Base-by-base conservation (phyloP, 176 grass and related monocot genomes). In the Typha latifolia region DNA sequence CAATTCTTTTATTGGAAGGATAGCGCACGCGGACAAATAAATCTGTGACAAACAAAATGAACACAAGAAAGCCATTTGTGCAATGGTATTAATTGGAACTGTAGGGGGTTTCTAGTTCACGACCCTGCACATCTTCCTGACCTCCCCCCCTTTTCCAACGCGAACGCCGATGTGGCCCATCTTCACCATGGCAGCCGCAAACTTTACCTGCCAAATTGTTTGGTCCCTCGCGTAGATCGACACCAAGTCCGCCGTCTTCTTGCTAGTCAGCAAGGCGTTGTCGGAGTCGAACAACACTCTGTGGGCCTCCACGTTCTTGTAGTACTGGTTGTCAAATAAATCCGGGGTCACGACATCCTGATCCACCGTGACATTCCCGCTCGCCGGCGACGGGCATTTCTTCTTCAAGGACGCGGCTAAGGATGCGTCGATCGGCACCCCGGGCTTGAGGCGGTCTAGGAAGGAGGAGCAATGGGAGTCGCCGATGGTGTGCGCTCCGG, bases 141-240 rank as follows among this genome's bases (percentile, higher is more conserved):
- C 77, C 78, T 91, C 88, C 43, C 88, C 84, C 47, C 67, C 63
- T 14, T 13, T 61, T 15, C 79, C 79, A 5, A 75, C 82, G 67
- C 82, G 75, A 61, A 86, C 88, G 47, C 69, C 84, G 72, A 91
- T 62, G 74, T 57, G 2, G 12, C 88, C 78, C 84, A 91, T 91
- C 79, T 82, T 87, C 3, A 91, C 78, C 88, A 91, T 91, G 6
- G 84, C 84, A 0, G 62, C 78, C 6, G 63, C 84, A 10, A 91
- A 91, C 13, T 74, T 72, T 8, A 12, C 0, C 26, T n/a, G 32
- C 66, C 81, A 89, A 22, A 81, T 4, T 21, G 14, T 43, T 24
- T 64, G 69, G 49, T 67, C 78, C 48, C 59, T 18, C 9, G 80
- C 77, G 31, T 83, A 84, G n/a, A 67, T 67, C 37, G 48, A 72